Conservation (phyloP, 1,284 basidiomycete species). For the Takashimella koratensis region DNA sequence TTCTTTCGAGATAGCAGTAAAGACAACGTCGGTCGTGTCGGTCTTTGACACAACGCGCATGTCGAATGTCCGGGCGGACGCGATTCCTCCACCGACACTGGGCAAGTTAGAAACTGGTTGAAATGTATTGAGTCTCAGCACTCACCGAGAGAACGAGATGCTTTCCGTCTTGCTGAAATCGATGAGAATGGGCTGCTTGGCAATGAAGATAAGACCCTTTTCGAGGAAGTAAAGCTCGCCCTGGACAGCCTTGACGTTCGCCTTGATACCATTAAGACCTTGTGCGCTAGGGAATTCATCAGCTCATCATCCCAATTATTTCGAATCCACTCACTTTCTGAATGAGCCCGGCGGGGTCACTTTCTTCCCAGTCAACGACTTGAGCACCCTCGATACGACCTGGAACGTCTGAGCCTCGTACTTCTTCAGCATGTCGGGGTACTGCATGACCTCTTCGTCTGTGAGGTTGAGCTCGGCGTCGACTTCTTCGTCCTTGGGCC, state of each 20-base stretch:
- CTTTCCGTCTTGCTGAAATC: constrained; percentile 88
- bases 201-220: constrained; percentile 96
- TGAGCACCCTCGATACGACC: constrained; percentile 92
- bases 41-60: constrained; percentile 81
- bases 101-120: neutral
- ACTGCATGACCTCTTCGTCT: constrained; percentile 56
- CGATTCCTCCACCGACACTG: constrained; percentile 81
- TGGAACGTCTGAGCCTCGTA: constrained; percentile 86
- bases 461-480: constrained; percentile 91
- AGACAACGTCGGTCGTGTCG: constrained; percentile 73
- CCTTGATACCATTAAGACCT: constrained; percentile 67
- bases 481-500: constrained; percentile 93
- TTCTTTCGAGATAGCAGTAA: constrained; percentile 92
- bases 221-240: constrained; percentile 98
- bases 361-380: constrained; percentile 84
- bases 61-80: constrained; percentile 91
- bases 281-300: constrained; percentile 43
- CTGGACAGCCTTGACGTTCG: constrained; percentile 94
- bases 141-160: constrained; percentile 80
- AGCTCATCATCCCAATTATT: neutral
- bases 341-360: constrained; percentile 79
- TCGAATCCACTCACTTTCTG: constrained; percentile 59
- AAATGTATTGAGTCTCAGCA: neutral
- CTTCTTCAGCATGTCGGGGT: constrained; percentile 55
- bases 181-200: constrained; percentile 89